Conservation (phyloP, 345 rosid genomes). For the Mercurialis annua region DNA sequence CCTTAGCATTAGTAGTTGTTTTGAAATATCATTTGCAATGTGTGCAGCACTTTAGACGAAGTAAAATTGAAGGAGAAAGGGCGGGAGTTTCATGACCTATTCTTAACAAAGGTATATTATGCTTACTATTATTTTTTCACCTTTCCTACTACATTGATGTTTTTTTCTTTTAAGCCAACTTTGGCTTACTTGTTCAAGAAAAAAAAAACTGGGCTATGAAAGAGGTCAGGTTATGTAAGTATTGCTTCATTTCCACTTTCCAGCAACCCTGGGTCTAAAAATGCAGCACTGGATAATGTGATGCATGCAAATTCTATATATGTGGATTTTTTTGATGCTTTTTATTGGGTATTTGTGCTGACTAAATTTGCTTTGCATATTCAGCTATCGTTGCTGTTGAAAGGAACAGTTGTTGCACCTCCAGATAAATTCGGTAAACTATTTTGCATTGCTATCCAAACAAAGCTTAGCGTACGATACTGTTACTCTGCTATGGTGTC, state of each 20-base stretch:
- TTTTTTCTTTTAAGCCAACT: not conserved
- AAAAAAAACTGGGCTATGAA: not conserved
- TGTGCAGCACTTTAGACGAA: slow-evolving; percentile 79
- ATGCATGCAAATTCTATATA: not conserved
- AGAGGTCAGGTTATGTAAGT: too few species aligned
- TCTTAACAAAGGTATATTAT: slow-evolving; percentile 70
- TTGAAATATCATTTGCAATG: slow-evolving; percentile 16
- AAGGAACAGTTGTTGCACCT: slow-evolving; percentile 98
- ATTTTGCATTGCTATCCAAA: slow-evolving; percentile 5
- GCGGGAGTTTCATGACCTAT: slow-evolving; percentile 79
- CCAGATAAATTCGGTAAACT: slow-evolving; percentile 91
- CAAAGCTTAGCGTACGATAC: slow-evolving; percentile 3
- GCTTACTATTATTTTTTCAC: not conserved
- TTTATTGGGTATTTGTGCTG: slow-evolving; percentile 21
- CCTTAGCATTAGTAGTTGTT: slow-evolving; percentile 6
- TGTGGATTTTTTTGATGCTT: not conserved
- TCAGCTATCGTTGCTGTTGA: slow-evolving; percentile 78
- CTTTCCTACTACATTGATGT: not conserved
- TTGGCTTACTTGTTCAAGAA: slow-evolving; percentile 2
- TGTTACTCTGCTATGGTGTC: not conserved
- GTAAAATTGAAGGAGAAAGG: slow-evolving; percentile 89
- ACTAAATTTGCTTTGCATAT: slow-evolving; percentile 24
- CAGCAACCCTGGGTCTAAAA: not conserved
- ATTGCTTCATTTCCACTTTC: not conserved
- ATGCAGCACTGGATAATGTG: not conserved